Conservation (phyloP, 352 stramenopile genomes). For the Phytopythium oedochilum region DNA sequence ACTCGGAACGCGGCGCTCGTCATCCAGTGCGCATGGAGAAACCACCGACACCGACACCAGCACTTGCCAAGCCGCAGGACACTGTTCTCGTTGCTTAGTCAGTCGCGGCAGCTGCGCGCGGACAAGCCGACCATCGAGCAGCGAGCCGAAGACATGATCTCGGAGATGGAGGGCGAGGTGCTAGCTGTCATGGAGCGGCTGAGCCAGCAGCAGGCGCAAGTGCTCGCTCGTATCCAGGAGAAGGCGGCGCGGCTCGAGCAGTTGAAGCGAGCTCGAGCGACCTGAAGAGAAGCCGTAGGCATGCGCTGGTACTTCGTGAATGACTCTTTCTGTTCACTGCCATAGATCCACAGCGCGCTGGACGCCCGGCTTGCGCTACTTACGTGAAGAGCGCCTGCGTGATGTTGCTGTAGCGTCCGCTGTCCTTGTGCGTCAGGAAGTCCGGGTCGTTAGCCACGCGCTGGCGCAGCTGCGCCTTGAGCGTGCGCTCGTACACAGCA, state of each 20-base stretch:
- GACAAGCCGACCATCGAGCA: slow-evolving; percentile 26
- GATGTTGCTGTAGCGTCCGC: slow-evolving; percentile 55
- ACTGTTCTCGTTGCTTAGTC: slow-evolving; percentile 22
- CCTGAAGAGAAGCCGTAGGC: background rate
- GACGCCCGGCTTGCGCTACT: too few relatives aligned
- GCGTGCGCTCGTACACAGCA: slow-evolving; percentile 44
- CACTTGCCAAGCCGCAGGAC: slow-evolving; percentile 8
- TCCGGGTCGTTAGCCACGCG: slow-evolving; percentile 49
- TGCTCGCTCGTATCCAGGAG: slow-evolving; percentile 36
- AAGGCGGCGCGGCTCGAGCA: slow-evolving; percentile 18
- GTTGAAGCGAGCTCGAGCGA: slow-evolving; percentile 4
- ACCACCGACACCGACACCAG: slow-evolving; percentile 1
- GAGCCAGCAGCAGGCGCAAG: slow-evolving; percentile 24
- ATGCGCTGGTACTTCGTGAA: too few relatives aligned
- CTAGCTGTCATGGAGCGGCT: slow-evolving; percentile 29
- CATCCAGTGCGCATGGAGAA: slow-evolving; percentile 43
- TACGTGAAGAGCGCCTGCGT: slow-evolving; percentile 38
- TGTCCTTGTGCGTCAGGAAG: slow-evolving; percentile 37
- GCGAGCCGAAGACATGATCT: slow-evolving; percentile 43
- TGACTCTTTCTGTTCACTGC: too few relatives aligned
- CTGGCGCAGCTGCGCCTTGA: slow-evolving; percentile 55
- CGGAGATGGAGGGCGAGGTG: slow-evolving; percentile 31
- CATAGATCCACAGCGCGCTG: background rate
- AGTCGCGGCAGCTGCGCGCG: slow-evolving; percentile 21
- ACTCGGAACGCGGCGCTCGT: slow-evolving; percentile 33